Evolutionary conservation across 805 yeast genomes (phyloP).

Genomic region (Candida tallmaniae): DNA sequence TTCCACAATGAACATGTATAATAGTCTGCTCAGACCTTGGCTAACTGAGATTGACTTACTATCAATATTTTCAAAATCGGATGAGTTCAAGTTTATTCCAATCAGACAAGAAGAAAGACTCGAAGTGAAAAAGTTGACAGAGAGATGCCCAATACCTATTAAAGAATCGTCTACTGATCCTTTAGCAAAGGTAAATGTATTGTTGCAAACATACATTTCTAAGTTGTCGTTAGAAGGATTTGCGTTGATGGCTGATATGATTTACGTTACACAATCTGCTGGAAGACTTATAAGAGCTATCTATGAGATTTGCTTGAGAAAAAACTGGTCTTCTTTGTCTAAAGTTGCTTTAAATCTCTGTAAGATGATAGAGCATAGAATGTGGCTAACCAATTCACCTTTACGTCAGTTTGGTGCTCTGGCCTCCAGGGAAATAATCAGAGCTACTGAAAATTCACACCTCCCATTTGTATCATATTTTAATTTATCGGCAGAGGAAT

Average conservation of each 20-base stretch:
- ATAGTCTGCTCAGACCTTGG: conserved; percentile 58
- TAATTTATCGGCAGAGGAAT: conserved; percentile 64
- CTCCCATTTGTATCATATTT: conserved; percentile 82
- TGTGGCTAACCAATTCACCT: conserved; percentile 86
- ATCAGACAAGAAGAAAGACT: conserved; percentile 80
- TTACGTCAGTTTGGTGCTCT: conserved; percentile 68
- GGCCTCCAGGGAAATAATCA: conserved; percentile 69
- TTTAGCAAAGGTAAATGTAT: conserved; percentile 69
- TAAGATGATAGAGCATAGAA: conserved; percentile 72
- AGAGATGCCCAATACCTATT: conserved; percentile 81
- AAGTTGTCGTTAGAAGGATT: conserved; percentile 74
- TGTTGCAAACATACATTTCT: conserved; percentile 86
- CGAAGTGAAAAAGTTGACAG: conserved; percentile 66
- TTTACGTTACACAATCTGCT: conserved; percentile 88
- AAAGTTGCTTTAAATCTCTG: conserved; percentile 57
- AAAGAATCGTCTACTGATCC: conserved; percentile 69
- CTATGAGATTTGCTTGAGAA: conserved; percentile 66
- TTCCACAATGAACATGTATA: conserved; percentile 66
- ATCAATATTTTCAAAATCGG: conserved; percentile 71
- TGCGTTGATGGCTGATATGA: conserved; percentile 90
- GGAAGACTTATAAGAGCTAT: conserved; percentile 84
- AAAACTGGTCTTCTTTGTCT: conserved; percentile 67
- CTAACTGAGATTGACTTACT: conserved; percentile 69
- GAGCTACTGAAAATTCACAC: conserved; percentile 72
- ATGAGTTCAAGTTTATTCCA: conserved; percentile 80